Percentiles rank a stretch among this genome's conserved stretches.
Evolutionary conservation across 2,329 filamentous ascomycete species (phyloP).

Genomic region (Ustulina deusta): DNA sequence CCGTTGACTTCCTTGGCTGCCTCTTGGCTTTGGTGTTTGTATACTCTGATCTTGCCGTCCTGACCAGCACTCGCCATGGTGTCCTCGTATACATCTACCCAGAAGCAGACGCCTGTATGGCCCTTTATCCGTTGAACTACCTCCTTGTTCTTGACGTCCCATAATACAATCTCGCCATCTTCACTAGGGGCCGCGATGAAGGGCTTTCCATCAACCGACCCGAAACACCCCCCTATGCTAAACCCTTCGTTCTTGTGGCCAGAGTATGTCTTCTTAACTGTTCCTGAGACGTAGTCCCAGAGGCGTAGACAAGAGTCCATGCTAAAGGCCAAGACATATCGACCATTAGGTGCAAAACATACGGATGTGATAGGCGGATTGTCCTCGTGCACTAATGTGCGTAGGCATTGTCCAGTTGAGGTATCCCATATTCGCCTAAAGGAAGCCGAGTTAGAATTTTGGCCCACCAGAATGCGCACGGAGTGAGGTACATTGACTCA

Average conservation of each 20-base stretch:
- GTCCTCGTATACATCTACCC: conserved; percentile 70
- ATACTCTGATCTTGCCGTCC: conserved; percentile 66
- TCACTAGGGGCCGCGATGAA: conserved; percentile 90
- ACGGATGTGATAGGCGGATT: conserved; percentile 91
- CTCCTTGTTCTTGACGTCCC: conserved; percentile 90
- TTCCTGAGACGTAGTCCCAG: conserved; percentile 94
- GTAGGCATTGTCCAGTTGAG: conserved; percentile 91
- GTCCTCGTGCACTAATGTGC: conserved; percentile 95
- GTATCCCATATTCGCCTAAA: conserved; percentile 93
- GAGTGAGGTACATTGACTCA: conserved; percentile 54
- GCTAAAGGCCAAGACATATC: conserved; percentile 90
- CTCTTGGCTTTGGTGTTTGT: conserved; percentile 50
- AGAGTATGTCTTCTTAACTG: conserved; percentile 96
- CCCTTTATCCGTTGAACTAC: conserved; percentile 75
- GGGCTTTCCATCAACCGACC: conserved; percentile 64
- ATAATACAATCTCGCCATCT: conserved; percentile 85
- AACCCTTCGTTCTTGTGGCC: conserved; percentile 88
- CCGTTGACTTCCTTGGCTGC: conserved; percentile 29
- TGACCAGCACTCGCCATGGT: conserved; percentile 69
- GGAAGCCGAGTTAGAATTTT: background rate
- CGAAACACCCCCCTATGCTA: conserved; percentile 88
- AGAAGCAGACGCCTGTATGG: conserved; percentile 71
- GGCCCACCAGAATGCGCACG: background rate
- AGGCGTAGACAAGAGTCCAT: conserved; percentile 89
- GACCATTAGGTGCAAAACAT: conserved; percentile 93